phyloP scores from a whole-genome alignment of 352 stramenopile genomes.

The Phytophthora ohioensis region DNA sequence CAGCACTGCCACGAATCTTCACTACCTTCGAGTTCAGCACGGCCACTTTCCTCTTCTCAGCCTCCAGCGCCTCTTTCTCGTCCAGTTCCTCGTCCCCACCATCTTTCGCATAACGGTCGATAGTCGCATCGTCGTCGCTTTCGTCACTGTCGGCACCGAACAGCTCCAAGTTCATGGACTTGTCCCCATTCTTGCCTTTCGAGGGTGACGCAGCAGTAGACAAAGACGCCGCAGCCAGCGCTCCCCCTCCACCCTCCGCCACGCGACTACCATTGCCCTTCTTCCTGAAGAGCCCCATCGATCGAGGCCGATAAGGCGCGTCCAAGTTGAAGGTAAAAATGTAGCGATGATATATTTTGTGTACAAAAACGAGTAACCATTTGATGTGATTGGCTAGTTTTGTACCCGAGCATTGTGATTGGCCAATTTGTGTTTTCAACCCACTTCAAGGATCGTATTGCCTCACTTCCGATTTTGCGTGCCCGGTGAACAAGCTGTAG shows the following conservation, averaged over 20 bases:
- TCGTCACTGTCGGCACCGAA: conserved; percentile 82
- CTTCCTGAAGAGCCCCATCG: conserved; percentile 55
- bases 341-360: not conserved
- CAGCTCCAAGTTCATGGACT: conserved; percentile 51
- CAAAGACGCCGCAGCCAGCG: conserved; percentile 7
- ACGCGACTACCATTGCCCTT: conserved; percentile 38
- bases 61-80: conserved; percentile 36
- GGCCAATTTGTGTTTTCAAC: not conserved
- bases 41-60: conserved; percentile 73
- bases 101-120: conserved; percentile 69
- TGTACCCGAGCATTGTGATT: conserved; percentile 3
- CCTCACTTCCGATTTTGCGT: conserved; percentile 21
- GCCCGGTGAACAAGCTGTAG: conserved; percentile 1
- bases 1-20: not conserved
- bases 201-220: conserved; percentile 1
- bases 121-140: conserved; percentile 85
- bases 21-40: conserved; percentile 70
- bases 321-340: conserved; percentile 27
- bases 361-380: conserved; percentile 7
- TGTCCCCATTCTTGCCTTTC: conserved; percentile 24
- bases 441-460: conserved; percentile 3
- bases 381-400: conserved; percentile 3
- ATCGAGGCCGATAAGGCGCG: not conserved
- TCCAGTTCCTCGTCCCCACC: conserved; percentile 34
- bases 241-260: conserved; percentile 45